Evolutionary conservation across 495 filamentous ascomycete genomes (phyloP).

Genomic region (Penicillium cosmopolitanum): DNA sequence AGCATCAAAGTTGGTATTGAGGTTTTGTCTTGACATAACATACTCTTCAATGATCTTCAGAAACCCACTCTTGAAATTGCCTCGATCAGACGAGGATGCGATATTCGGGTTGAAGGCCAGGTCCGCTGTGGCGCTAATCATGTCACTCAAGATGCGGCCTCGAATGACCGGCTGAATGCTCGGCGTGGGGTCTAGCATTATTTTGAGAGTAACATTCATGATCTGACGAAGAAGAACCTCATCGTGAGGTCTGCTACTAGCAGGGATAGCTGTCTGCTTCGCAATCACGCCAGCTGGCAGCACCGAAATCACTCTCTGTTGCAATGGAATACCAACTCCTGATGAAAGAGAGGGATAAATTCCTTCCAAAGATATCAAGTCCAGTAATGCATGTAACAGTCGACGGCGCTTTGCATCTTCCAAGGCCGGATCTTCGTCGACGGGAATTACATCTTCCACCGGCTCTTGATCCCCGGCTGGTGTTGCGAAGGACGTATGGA

Average conservation of each 20-base stretch:
- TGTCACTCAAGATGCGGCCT: conserved; percentile 49
- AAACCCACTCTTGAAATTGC: conserved; percentile 34
- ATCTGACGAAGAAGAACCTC: conserved; percentile 37
- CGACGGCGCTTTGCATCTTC: conserved; percentile 52
- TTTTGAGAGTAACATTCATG: conserved; percentile 30
- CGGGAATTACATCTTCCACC: neutral
- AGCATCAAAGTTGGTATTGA: conserved; percentile 16
- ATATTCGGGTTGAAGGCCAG: conserved; percentile 45
- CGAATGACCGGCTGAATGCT: conserved; percentile 48
- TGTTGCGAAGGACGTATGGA: conserved; percentile 44
- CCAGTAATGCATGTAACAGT: conserved; percentile 53
- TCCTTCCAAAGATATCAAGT: conserved; percentile 58
- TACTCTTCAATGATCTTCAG: conserved; percentile 48
- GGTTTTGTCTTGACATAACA: neutral
- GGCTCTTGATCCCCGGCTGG: conserved; percentile 24
- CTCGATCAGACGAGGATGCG: conserved; percentile 19
- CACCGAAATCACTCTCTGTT: conserved; percentile 56
- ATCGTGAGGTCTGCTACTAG: conserved; percentile 32
- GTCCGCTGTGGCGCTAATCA: conserved; percentile 46
- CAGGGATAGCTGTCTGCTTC: conserved; percentile 30
- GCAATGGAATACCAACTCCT: conserved; percentile 58
- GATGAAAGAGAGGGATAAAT: conserved; percentile 58
- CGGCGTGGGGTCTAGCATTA: conserved; percentile 36
- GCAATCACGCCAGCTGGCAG: conserved; percentile 50
- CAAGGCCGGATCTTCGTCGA: conserved; percentile 31